These are phyloP conservation scores for Hypericum androsaemum DNA, from an alignment of 345 rosid genomes.

Conservation along the genomic window DNA sequence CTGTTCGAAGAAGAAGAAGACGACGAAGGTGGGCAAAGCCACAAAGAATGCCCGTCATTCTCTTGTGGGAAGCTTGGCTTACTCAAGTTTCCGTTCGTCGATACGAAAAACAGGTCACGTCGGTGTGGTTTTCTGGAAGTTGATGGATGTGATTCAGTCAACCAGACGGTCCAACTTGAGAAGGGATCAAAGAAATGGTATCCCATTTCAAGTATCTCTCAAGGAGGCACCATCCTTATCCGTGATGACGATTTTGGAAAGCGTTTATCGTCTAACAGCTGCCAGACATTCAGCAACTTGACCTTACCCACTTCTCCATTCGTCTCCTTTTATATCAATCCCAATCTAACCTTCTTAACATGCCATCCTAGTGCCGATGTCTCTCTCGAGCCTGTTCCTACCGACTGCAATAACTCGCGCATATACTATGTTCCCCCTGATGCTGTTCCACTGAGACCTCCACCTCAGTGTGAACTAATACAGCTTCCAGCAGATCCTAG, in stretches of 20 bases:
- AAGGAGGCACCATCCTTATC: conserved; percentile 17
- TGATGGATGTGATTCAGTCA: conserved; percentile 10
- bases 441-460: background rate
- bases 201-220: conserved; percentile 16
- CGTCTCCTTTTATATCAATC: conserved; percentile 3
- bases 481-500: conserved; percentile 10
- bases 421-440: background rate
- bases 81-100: conserved; percentile 17
- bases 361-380: conserved; percentile 10
- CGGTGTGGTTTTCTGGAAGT: conserved; percentile 21
- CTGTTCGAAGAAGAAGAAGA: too few species aligned
- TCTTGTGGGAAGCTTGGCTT: conserved; percentile 19
- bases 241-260: conserved; percentile 11
- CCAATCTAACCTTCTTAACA: conserved; percentile 13
- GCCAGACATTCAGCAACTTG: conserved; percentile 18
- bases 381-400: background rate
- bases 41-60: conserved; percentile 1
- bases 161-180: conserved; percentile 23
- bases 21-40: too few species aligned
- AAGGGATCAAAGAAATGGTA: conserved; percentile 17
- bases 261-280: conserved; percentile 5
- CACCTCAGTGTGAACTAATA: conserved; percentile 20
- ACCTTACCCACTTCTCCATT: conserved; percentile 25
- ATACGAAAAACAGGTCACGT: background rate
- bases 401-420: conserved; percentile 9